Percentiles rank a stretch among this genome's conserved stretches.
phyloP scores from a whole-genome alignment of 2,329 filamentous ascomycete species.

The Neoscytalidium dimidiatum region DNA sequence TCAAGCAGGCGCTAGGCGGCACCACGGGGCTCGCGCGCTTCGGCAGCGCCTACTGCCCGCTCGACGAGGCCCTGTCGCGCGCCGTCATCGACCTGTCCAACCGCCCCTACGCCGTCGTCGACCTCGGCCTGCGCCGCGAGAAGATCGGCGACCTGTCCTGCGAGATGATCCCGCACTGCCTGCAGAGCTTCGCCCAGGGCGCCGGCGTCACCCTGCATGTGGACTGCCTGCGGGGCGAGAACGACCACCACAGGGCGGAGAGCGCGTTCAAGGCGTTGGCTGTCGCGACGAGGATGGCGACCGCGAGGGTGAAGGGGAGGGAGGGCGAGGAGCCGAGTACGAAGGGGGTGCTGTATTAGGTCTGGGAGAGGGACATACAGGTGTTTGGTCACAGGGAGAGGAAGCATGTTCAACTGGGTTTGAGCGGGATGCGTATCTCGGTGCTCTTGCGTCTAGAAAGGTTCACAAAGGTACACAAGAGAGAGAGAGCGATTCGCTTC shows the following conservation, averaged over 20 bases:
- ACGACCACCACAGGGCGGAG: constrained; percentile 96
- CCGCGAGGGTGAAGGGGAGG: constrained; percentile 70
- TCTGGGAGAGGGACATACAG: too few relatives aligned
- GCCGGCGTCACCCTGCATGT: constrained; percentile 93
- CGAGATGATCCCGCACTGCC: constrained; percentile 96
- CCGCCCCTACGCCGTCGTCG: constrained; percentile 80
- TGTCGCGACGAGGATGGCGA: constrained; percentile 79
- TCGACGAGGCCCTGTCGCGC: constrained; percentile 92
- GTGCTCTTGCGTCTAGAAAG: too few relatives aligned
- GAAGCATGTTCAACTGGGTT: too few relatives aligned
- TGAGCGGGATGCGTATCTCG: neutral
- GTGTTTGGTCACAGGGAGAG: too few relatives aligned
- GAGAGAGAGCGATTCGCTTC: too few relatives aligned
- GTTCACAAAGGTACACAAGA: too few relatives aligned
- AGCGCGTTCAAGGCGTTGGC: constrained; percentile 96
- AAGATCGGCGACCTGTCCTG: constrained; percentile 90
- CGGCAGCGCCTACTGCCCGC: constrained; percentile 86
- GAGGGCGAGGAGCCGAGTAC: constrained; percentile 95
- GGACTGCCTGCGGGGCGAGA: constrained; percentile 84
- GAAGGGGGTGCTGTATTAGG: constrained; percentile 76
- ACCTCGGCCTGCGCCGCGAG: constrained; percentile 84
- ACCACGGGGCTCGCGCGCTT: constrained; percentile 85
- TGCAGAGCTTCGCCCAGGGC: constrained; percentile 91
- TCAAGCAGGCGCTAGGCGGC: constrained; percentile 75
- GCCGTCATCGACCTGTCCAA: constrained; percentile 95